Conservation (phyloP, 495 filamentous ascomycete genomes). For the Hypoxylon intermedium region DNA sequence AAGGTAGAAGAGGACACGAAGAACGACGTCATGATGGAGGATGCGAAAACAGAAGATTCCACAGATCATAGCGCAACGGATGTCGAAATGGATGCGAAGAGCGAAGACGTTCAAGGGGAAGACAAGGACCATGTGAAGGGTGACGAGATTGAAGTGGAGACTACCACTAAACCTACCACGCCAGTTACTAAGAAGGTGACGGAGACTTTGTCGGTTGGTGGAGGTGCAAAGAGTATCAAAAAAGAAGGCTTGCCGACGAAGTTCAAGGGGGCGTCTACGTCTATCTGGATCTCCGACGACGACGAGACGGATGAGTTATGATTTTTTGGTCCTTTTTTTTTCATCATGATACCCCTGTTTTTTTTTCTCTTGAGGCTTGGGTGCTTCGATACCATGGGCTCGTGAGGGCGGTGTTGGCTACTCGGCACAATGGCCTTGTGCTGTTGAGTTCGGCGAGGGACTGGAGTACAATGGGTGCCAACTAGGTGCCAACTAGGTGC, state of each 20-base stretch:
- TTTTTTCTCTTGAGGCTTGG: not conserved
- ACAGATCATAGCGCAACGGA: not conserved
- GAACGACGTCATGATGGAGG: conserved; percentile 12
- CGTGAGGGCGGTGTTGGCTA: not conserved
- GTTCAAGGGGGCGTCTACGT: conserved; percentile 18
- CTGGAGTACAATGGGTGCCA: no score
- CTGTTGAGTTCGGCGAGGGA: no score
- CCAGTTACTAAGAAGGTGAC: conserved; percentile 21
- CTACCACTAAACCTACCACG: conserved; percentile 6
- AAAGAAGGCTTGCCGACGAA: conserved; percentile 3
- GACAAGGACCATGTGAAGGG: not conserved
- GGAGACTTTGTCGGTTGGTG: not conserved
- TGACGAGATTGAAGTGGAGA: no score
- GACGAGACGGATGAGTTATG: conserved; percentile 41
- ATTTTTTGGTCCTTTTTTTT: conserved; percentile 1
- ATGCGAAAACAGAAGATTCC: conserved; percentile 9
- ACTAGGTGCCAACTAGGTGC: no score
- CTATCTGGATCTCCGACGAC: conserved; percentile 40
- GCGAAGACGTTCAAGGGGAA: conserved; percentile 10
- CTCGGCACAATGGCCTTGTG: no score
- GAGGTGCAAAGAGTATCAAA: conserved; percentile 12
- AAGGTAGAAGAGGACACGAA: conserved; percentile 17
- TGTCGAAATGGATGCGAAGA: not conserved
- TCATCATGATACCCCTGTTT: not conserved
- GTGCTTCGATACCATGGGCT: not conserved